A percentile compares a stretch with the other conserved stretches of the same genome.
Evolutionary conservation across 2,329 filamentous ascomycete genomes (phyloP).

Genomic region (Penicillium frequentans): DNA sequence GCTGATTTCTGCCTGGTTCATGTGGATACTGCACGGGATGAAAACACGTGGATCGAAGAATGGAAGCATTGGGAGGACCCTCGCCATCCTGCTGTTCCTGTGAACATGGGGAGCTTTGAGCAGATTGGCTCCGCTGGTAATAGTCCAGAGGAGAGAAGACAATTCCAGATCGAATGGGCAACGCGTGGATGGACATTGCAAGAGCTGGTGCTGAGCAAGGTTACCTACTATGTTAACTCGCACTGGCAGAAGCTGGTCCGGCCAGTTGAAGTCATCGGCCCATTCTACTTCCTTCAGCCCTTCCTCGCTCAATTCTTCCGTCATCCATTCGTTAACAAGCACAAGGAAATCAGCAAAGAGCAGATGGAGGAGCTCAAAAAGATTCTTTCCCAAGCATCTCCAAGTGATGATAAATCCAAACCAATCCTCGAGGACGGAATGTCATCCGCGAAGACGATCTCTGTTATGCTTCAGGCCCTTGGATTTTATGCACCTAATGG

Average conservation of each 20-base stretch:
- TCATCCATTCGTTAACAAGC: background rate
- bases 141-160: background rate
- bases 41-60: slow-evolving; percentile 8
- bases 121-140: background rate
- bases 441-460: background rate
- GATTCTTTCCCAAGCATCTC: background rate
- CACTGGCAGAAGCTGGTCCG: background rate
- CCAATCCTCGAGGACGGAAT: background rate
- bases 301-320: background rate
- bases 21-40: slow-evolving; percentile 9
- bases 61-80: slow-evolving; percentile 7
- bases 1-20: slow-evolving; percentile 22
- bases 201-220: background rate
- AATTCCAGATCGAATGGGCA: slow-evolving; percentile 15
- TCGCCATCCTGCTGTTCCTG: background rate
- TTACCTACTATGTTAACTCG: slow-evolving; percentile 1
- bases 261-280: background rate
- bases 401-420: background rate
- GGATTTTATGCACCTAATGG: background rate
- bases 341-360: background rate
- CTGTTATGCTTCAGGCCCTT: background rate
- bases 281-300: background rate
- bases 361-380: background rate
- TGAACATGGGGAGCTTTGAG: slow-evolving; percentile 4
- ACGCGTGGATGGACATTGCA: slow-evolving; percentile 18